phyloP scores from a whole-genome alignment of 2,329 filamentous ascomycete genomes.

The Diaporthe aspalathi region DNA sequence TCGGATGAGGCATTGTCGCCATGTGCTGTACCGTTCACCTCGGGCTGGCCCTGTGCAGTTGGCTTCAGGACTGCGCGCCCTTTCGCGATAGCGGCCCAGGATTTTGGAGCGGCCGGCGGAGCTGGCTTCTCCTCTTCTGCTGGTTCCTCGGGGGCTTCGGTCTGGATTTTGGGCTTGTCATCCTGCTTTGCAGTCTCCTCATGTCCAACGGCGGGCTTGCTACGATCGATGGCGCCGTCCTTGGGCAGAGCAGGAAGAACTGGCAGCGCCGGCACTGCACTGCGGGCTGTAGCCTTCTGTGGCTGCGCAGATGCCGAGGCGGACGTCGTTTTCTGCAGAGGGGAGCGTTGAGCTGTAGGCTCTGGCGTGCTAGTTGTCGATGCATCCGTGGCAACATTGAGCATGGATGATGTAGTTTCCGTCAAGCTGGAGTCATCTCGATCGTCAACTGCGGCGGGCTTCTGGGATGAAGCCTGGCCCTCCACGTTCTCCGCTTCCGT shows the following conservation, averaged over 20 bases:
- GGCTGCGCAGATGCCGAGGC: constrained; percentile 44
- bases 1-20: constrained; percentile 43
- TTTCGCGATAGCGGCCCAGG: constrained; percentile 36
- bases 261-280: constrained; percentile 56
- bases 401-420: constrained; percentile 24
- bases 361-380: constrained; percentile 34
- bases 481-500: background rate
- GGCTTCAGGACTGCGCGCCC: constrained; percentile 41
- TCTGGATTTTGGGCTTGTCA: constrained; percentile 32
- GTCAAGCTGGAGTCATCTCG: constrained; percentile 29
- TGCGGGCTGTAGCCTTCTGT: constrained; percentile 48
- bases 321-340: constrained; percentile 19
- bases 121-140: constrained; percentile 44
- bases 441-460: constrained; percentile 13
- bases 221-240: constrained; percentile 47
- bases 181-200: constrained; percentile 42
- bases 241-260: constrained; percentile 62
- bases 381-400: constrained; percentile 32
- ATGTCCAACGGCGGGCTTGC: constrained; percentile 41
- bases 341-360: constrained; percentile 8
- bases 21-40: constrained; percentile 44
- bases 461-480: background rate
- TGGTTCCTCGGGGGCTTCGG: constrained; percentile 18
- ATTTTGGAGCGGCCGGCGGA: constrained; percentile 43
- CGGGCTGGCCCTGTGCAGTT: constrained; percentile 40